phyloP scores from a whole-genome alignment of 192 early-diverging fungal genomes.

The Gaertneriomyces sp. region DNA sequence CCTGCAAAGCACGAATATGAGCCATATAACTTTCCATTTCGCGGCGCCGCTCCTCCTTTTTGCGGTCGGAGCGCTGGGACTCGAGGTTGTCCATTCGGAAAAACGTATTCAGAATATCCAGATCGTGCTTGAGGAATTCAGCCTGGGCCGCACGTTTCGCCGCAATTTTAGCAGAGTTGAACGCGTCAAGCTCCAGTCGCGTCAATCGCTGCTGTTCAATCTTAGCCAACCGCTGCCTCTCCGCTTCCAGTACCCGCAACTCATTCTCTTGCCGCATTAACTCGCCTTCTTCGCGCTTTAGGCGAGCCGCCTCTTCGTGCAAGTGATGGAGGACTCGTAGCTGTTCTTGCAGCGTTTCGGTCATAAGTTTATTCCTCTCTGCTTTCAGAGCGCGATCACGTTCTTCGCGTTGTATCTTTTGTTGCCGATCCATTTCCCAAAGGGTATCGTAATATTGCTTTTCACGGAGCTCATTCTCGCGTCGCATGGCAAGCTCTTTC shows the following conservation, averaged over 20 bases:
- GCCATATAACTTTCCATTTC: conserved; percentile 50
- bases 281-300: conserved; percentile 49
- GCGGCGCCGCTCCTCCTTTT: conserved; percentile 35
- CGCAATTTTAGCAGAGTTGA: conserved; percentile 40
- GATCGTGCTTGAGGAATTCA: conserved; percentile 41
- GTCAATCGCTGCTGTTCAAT: conserved; percentile 38
- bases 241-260: conserved; percentile 42
- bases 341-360: conserved; percentile 41
- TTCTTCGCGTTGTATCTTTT: conserved; percentile 50
- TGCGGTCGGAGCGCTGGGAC: conserved; percentile 23
- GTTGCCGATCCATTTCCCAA: conserved; percentile 51
- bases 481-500: conserved; percentile 34
- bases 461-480: conserved; percentile 31
- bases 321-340: conserved; percentile 36
- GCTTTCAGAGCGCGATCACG: conserved; percentile 26
- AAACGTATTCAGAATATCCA: conserved; percentile 44
- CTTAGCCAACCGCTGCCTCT: conserved; percentile 37
- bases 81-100: conserved; percentile 42
- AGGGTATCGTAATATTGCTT: conserved; percentile 47
- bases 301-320: conserved; percentile 39
- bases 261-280: conserved; percentile 49
- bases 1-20: conserved; percentile 37
- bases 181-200: conserved; percentile 46
- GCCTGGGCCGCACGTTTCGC: conserved; percentile 38
- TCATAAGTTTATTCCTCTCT: conserved; percentile 37